Base-by-base conservation (phyloP, 116 monocot genomes). In the Phalaenopsis hybrid region DNA sequence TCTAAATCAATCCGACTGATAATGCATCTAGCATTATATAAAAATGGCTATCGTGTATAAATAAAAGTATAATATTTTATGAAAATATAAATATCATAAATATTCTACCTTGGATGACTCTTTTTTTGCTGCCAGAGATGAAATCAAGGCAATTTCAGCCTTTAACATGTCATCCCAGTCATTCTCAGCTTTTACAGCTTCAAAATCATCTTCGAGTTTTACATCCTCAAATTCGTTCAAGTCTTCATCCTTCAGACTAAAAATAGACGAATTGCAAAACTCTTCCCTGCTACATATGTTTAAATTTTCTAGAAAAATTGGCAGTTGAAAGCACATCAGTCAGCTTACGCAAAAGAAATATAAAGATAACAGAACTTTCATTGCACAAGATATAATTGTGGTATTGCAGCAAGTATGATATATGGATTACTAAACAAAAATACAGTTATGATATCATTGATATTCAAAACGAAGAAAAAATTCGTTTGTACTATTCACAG, bases 141-240 rank as follows among this genome's bases (percentile, higher is more conserved):
- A 73, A 73, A 73, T 73, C 73, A 73, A 73, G 73, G 33, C 73
- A 73, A 73, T 73, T 37, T 73, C 73, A 37, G 33, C 16, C 73
- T 41, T 73, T 73, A 73, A 37, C 16, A 73, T 73, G 17, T 73
- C 73, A 73, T 73, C 73, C 73, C 73, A 73, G 41, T 73, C 73
- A 73, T 73, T 73, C 41, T 73, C 73, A 43, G 21, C 41, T 17
- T 33, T 41, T 16, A 37, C 73, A 3, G 73, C 41, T 37, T 73
- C 16, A 37, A 73, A 41, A 37, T 73, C 73, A 41, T 73, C 41
- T 73, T 73, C 73, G 4, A 73, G 41, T 41, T 34, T 73, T 43
- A 73, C 41, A 37, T 73, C 73, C 33, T 33, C 73, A 37, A 37
- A 73, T 17, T 73, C 41, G 33, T 31, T 37, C 3, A 73, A 37